Base-by-base conservation (phyloP, 148 eudicot genomes). In the Rhododendron henanense region DNA sequence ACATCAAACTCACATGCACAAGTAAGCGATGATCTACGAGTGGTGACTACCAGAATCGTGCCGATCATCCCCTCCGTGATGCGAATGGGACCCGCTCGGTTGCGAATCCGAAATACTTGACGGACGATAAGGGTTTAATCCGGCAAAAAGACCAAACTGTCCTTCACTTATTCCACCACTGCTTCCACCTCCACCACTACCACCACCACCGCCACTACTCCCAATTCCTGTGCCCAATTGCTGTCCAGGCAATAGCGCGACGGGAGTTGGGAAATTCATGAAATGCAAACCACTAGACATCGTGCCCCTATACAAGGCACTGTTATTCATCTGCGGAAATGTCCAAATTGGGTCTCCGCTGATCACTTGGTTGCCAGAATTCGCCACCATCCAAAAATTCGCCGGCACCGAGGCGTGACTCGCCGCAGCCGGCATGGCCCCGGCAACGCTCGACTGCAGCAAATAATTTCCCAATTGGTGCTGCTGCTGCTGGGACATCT, bases 201-300 rank as follows among this genome's bases (percentile, higher is more conserved):
- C 79, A 14, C 85, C 51, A 15, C 85, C 81, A 4, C 88, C 86
- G 5, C 88, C 79, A 47, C 90, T 84, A 35, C 84, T 31, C 21
- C 90, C 84, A 0, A 86, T 14, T 39, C 90, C 90, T 53, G 85
- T 21, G 1, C 93, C 94, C 85, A 95, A 21, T 78, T 95, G 96
- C 55, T 95, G 98, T 71, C 92, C 81, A 10, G 99, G 98, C 91
- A 93, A 74, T 2, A 96, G 86, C 13, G 98, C 94, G 50, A 96
- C 91, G 1, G 97, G 96, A 10, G 97, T 90, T 16, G 98, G 95
- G 67, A 95, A 96, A 82, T 96, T 96, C 99, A 96, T 92, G 61
- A 96, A 95, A 87, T 96, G 99, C 79, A 96, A 87, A 6, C 97
- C 99, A 85, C 95, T 92, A 10, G 96, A 90, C 73, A 91, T 84